Evolutionary conservation across 257 asterid genomes (phyloP), one percentile per base, ranked within the genome.

Genomic region (Nicotiana sylvestris): DNA sequence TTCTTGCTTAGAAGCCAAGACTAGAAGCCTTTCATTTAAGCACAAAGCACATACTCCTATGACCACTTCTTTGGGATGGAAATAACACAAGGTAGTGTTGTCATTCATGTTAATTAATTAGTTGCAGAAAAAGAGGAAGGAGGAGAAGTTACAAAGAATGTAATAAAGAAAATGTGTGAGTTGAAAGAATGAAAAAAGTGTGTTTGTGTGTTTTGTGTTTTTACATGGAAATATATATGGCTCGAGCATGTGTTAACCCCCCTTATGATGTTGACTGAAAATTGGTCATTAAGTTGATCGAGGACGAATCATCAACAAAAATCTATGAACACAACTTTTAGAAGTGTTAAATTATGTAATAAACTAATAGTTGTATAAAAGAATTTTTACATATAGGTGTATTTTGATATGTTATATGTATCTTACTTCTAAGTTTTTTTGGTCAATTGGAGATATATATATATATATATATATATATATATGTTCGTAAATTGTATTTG

Each of bases 11-110:
- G 89, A 69, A 43, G 96, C 94, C 82, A 95, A 82, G 55, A 93
- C 51, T 53, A 90, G 81, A 66, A 95, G 96, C 92, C 87, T 92
- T 76, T 95, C 94, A 80, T 91, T 87, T 89, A 95, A 86, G 86
- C 98, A 95, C 76, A 91, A 82, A 25, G 95, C 94, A 82, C 98
- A 95, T 8, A 95, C 89, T 7, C 98, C 98, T 2, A 95, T 68
- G 0, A 93, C 91, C 62, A 78, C 53, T 11, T 90, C 93, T 61
- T 80, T 84, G 2, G 97, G 94, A 84, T 94, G 98, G 70, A 91
- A 90, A 86, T 78, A 86, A 84, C 97, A 94, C 81, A 60, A 83
- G 17, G 86, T 81, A 18, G 76, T 87, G 66, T 30, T 51, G 17
- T 82, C 87, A 35, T 83, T 84, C 90, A 85, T 88, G 68, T n/a